Evolutionary conservation across 768 basidiomycete species (phyloP), one percentile per base, ranked within the genome.

Genomic region (Boletus huronensis): DNA sequence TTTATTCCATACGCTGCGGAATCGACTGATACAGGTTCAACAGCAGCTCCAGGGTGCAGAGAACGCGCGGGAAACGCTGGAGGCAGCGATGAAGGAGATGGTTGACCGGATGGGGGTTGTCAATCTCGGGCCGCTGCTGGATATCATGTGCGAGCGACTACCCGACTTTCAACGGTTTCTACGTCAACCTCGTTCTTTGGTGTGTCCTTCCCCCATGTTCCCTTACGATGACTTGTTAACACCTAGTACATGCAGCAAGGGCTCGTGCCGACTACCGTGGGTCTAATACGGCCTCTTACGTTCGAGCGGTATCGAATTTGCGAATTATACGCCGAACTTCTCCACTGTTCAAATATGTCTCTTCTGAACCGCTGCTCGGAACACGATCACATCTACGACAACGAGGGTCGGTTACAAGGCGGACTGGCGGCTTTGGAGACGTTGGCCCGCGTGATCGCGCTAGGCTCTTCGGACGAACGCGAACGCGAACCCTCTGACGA

Each of bases 341-440:
- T 98, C 25, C 97, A 99, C 66, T 97, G 94, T 69, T 98, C 97
- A 17, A 98, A 97, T 65, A 98, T 99, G 96, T 86, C 90, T 6
- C 81, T 98, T 23, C 78, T 98, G 26, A 98, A 98, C 68, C 90
- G 97, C 10, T 72, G 82, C 1, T 66, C 81, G 0, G 84, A 87
- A 44, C 84, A 79, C 52, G 80, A 82, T 43, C 78, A 82, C 23
- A 74, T 85, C n/a, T 94, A 93, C 70, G 91, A 92, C 64, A 74
- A 77, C 1, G 83, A 91, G 49, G 96, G 96, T 19, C 83, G 90
- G 26, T 73, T 99, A 40, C 84, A 87, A 60, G 93, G 93, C n/a
- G 95, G 96, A 6, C 72, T 97, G 11, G 75, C 83, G 2, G 86
- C 88, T 13, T 75, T 97, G 50, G 94, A 97, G 66, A 87, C 90